These are phyloP conservation scores for Acacia concinna DNA, from an alignment of 331 rosid genomes.

Conservation along the genomic window DNA sequence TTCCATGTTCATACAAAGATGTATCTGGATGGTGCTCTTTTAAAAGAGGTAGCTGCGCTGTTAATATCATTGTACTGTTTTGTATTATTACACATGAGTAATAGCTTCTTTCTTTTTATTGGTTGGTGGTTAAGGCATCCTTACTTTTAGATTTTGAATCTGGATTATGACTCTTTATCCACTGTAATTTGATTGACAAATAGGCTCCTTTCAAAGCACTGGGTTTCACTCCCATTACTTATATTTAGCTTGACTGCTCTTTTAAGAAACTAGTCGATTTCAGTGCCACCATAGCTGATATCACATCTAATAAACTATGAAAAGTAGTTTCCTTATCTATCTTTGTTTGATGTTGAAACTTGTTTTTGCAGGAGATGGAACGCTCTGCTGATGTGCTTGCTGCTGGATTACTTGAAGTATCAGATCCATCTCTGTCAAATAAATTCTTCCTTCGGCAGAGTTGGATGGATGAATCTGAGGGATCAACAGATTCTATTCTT, in stretches of 20 bases:
- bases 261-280: slow-evolving; percentile 9
- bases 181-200: slow-evolving; percentile 15
- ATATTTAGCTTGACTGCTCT: slow-evolving; percentile 20
- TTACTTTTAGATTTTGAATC: slow-evolving; percentile 28
- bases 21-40: slow-evolving; percentile 89
- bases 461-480: slow-evolving; percentile 76
- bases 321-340: slow-evolving; percentile 12
- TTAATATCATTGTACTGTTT: slow-evolving; percentile 17
- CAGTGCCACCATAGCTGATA: slow-evolving; percentile 14
- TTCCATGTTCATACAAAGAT: slow-evolving; percentile 95
- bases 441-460: slow-evolving; percentile 84
- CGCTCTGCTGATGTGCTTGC: slow-evolving; percentile 93
- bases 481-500: slow-evolving; percentile 68
- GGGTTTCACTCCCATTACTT: slow-evolving; percentile 6
- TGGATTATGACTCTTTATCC: slow-evolving; percentile 10
- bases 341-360: slow-evolving; percentile 26
- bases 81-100: not conserved
- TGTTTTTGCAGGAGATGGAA: slow-evolving; percentile 84
- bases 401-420: slow-evolving; percentile 97
- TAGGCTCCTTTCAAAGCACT: not conserved
- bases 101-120: slow-evolving; percentile 15
- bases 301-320: slow-evolving; percentile 17
- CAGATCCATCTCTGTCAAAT: slow-evolving; percentile 91
- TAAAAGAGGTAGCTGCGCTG: slow-evolving; percentile 71
- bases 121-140: slow-evolving; percentile 19